These are phyloP conservation scores for Rhododendron ferrugineum DNA, from an alignment of 148 eudicot species.

Conservation along the genomic window DNA sequence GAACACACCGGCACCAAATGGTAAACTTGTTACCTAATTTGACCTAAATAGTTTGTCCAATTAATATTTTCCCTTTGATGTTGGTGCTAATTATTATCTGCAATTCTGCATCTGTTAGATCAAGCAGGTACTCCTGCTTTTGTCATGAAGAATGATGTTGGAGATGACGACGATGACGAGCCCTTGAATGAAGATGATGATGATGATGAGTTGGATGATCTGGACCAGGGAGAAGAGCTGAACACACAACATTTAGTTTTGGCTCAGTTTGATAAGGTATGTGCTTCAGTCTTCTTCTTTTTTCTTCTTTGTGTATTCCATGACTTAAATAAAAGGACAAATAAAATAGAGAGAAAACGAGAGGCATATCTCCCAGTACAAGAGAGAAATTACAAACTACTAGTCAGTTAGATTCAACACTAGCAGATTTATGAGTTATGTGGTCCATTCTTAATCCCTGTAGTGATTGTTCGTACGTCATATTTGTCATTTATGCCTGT, in stretches of 20 bases:
- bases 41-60: conserved; percentile 10
- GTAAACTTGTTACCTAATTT: conserved; percentile 33
- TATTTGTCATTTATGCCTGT: not conserved
- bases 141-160: conserved; percentile 51
- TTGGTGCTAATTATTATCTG: conserved; percentile 12
- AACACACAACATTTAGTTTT: conserved; percentile 88
- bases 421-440: not conserved
- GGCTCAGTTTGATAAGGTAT: conserved; percentile 99
- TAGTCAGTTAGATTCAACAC: not conserved
- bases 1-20: conserved; percentile 79
- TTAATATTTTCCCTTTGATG: conserved; percentile 11
- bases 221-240: conserved; percentile 80
- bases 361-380: not conserved
- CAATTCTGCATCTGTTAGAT: conserved; percentile 27
- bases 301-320: not conserved
- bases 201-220: conserved; percentile 86
- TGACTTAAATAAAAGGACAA: not conserved
- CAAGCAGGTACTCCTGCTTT: conserved; percentile 80
- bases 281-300: not conserved
- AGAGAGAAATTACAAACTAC: not conserved
- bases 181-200: conserved; percentile 91
- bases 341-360: not conserved
- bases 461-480: not conserved
- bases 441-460: not conserved
- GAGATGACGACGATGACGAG: conserved; percentile 80